Evolutionary conservation across 768 basidiomycete genomes (phyloP), one percentile per base, ranked within the genome.

Genomic region (Tephrocybe sp.): DNA sequence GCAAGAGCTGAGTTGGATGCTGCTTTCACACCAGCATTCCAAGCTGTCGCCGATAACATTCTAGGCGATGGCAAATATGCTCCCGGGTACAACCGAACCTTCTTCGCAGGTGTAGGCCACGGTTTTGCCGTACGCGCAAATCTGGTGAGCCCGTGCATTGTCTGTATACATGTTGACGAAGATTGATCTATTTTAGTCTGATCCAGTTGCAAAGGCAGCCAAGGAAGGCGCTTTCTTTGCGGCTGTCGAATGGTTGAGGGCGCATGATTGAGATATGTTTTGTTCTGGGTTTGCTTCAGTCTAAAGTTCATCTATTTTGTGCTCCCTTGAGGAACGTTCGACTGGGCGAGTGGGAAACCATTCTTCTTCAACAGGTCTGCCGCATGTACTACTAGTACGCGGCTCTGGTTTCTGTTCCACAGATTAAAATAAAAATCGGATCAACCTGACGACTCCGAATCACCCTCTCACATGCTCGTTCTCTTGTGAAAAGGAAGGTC

Each of bases 91-190:
- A 47, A 54, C 30, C 52, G 55, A 18, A 42, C 52, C 13, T 57
- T 57, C 38, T 57, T 57, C 34, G 22, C 52, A 16, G 52, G 55
- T 13, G 55, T 57, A 8, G 52, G 47, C 7, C 52, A 57, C 27
- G 55, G 55, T 30, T 57, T 57, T 16, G 55, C 55, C 18, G 55
- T 57, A 11, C n/a, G n/a, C 52, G 55, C 55, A 19, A 54, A 57
- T 34, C 25, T 57, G 27, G 55, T 57, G 15, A 47, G 52, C 38
- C 15, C 6, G 19, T 18, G n/a, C 19, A 6, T 10, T 37, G 34
- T 6, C 16, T 11, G 21, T 21, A 25, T 7, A 5, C 24, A 36
- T 33, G 4, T 27, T 16, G n/a, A 25, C 37, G 7, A 22, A 12
- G 31, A 30, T 13, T 44, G 27, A 5, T 30, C 16, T 38, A 15